phyloP scores from a whole-genome alignment of 2,329 filamentous ascomycete species.

The Penicillium verrucosum region DNA sequence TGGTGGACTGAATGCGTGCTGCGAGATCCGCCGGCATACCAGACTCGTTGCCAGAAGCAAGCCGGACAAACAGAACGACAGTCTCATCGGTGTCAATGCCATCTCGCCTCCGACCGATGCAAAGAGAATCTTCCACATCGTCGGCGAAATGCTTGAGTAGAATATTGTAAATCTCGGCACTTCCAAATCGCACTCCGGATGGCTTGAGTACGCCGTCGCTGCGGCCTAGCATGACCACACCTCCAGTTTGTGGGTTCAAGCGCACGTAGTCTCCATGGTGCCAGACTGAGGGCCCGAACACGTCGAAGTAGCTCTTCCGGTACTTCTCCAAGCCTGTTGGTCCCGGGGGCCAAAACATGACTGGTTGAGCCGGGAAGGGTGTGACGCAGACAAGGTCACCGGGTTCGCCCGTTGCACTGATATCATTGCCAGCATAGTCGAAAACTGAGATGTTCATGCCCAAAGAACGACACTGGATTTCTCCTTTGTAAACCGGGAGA shows the following conservation, averaged over 20 bases:
- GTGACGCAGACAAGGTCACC: conserved; percentile 84
- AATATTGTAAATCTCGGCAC: conserved; percentile 95
- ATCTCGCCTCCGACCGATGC: conserved; percentile 71
- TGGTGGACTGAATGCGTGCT: conserved; percentile 60
- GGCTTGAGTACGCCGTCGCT: conserved; percentile 94
- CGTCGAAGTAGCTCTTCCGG: conserved; percentile 79
- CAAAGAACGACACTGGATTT: conserved; percentile 74
- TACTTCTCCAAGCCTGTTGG: conserved; percentile 71
- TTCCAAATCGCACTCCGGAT: conserved; percentile 84
- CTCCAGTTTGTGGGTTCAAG: conserved; percentile 67
- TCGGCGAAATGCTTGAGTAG: conserved; percentile 75
- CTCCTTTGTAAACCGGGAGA: conserved; percentile 67
- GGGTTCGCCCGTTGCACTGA: conserved; percentile 62
- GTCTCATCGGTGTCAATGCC: conserved; percentile 74
- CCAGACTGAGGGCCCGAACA: conserved; percentile 69
- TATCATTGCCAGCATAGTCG: conserved; percentile 57
- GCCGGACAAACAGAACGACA: conserved; percentile 83
- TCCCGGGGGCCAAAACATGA: conserved; percentile 75
- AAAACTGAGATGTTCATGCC: conserved; percentile 69
- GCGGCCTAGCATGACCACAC: conserved; percentile 84
- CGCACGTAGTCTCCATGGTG: conserved; percentile 91
- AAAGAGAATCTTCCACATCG: conserved; percentile 80
- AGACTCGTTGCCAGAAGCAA: conserved; percentile 45
- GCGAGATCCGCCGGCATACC: conserved; percentile 60
- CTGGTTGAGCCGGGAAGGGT: conserved; percentile 86